phyloP scores from a whole-genome alignment of 345 rosid species.

The Lenwebbia sp. region DNA sequence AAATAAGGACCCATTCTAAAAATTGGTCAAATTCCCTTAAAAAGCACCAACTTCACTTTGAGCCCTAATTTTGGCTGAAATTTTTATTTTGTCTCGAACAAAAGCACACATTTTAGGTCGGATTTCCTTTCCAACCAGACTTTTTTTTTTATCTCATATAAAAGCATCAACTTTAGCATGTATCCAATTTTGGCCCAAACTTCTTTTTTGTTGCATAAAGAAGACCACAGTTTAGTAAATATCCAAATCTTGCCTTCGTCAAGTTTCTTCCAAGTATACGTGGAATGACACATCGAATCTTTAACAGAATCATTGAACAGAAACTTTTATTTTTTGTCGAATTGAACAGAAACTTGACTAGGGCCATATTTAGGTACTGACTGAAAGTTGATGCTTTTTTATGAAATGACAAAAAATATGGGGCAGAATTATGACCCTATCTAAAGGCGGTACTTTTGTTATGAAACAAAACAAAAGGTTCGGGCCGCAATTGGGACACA shows the following conservation, averaged over 20 bases:
- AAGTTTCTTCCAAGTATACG: background rate
- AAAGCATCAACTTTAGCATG: background rate
- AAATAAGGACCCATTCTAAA: background rate
- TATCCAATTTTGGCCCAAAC: background rate
- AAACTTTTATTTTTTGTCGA: background rate
- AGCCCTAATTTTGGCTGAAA: background rate
- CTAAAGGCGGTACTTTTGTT: background rate
- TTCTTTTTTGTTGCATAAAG: background rate
- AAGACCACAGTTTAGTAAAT: background rate
- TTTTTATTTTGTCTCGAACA: no score
- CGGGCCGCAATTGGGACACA: fast-evolving
- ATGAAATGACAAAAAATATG: background rate
- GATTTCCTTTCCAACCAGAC: background rate
- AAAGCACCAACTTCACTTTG: no score
- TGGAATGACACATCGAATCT: background rate
- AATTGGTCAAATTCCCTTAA: background rate
- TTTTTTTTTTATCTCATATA: background rate
- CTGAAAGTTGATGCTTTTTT: background rate
- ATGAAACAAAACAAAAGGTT: no score
- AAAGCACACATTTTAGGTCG: background rate
- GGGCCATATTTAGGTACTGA: background rate
- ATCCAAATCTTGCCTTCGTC: background rate
- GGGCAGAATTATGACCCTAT: background rate
- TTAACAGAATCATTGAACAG: background rate
- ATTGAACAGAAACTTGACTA: background rate